Evolutionary conservation across 306 rosid genomes (phyloP).

Genomic region (Trifolium fragiferum): DNA sequence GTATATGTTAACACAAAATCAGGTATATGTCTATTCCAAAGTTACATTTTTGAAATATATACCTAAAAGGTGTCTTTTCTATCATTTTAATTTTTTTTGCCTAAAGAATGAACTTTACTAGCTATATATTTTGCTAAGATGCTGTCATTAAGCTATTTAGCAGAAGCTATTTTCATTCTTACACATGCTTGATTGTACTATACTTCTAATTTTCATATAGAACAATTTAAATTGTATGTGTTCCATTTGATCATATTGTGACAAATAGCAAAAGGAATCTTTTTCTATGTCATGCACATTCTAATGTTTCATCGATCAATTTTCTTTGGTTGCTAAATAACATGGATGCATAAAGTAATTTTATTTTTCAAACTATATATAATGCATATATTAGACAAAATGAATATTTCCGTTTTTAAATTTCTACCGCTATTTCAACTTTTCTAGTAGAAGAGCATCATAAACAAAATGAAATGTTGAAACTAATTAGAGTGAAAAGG

Average conservation of each 20-base stretch:
- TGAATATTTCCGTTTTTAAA: too few species aligned
- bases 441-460: too few species aligned
- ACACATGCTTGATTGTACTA: slow-evolving; percentile 22
- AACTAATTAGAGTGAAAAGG: too few species aligned
- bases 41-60: slow-evolving; percentile 23
- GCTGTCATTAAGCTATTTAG: neutral
- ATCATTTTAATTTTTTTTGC: neutral
- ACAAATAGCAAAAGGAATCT: neutral
- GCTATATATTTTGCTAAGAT: neutral
- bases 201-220: slow-evolving; percentile 1
- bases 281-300: neutral
- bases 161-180: slow-evolving; percentile 26
- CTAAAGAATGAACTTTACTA: slow-evolving; percentile 10
- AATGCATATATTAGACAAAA: neutral
- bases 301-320: neutral
- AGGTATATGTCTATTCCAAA: slow-evolving; percentile 68
- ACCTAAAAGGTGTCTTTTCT: slow-evolving; percentile 22
- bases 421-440: too few species aligned
- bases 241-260: neutral
- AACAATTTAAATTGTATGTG: neutral
- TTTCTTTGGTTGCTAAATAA: neutral
- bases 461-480: too few species aligned
- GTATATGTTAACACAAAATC: slow-evolving; percentile 60
- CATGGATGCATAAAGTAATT: neutral
- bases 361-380: neutral